Base-by-base conservation (phyloP, 768 basidiomycete genomes). In the Leucocoprinus leucothites region DNA sequence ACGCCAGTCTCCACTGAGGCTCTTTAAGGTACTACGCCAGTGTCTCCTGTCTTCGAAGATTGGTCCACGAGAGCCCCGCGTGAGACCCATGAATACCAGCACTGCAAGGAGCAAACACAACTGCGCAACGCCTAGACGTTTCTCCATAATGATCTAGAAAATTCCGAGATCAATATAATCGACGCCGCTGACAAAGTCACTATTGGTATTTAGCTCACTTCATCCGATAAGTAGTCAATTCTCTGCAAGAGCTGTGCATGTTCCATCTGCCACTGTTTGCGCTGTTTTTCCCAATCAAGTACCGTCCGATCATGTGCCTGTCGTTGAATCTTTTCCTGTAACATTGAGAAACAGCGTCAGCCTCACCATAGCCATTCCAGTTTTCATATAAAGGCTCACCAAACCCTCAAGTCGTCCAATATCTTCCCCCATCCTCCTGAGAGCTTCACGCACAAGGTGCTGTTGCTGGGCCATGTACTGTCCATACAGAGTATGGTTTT, bases 401-500 rank as follows among this genome's bases (percentile, higher is more conserved):
- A 89, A 74, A 18, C 85, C 86, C 61, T 92, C 89, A 21, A 92
- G 69, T 34, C 90, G 75, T 5, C 89, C 87, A 9, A 95, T 73
- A 60, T 95, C 87, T 63, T 90, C 87, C 14, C 85, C 84, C 7
- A 98, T 70, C 18, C 89, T 74, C 53, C 79, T 79, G 31, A 98
- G 74, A 46, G 91, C 79, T 34, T 89, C 87, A 3, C 91, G 74
- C 18, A 97, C 80, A 26, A 84, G 82, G 13, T 78, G 69, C 0
- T 86, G 89, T 64, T 98, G 96, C 64, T 95, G 93, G 62, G 94
- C 94, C 11, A 97, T 85, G 65, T 97, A 98, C 16, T 84, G 70
- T 55, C 85, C 80, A 42, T 91, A 87, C 3, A 98, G 76, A 0
- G 91, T 91, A 46, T 94, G 89, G 62, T 95, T 97, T 8, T 81